Percentiles rank a stretch among this genome's conserved stretches.
Conservation (phyloP, 495 filamentous ascomycete genomes). For the Neurospora sp. region DNA sequence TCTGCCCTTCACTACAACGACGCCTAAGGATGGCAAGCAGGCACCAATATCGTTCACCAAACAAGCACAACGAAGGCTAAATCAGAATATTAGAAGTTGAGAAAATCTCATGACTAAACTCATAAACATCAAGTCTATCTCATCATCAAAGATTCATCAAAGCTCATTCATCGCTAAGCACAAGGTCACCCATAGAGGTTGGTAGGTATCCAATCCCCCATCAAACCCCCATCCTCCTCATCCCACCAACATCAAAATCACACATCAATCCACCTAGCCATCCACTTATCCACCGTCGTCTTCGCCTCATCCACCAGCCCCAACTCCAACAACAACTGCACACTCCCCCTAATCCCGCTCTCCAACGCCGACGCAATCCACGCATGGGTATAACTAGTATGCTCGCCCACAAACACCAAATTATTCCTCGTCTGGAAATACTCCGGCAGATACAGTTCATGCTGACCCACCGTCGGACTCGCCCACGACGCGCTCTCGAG, state of each 20-base stretch:
- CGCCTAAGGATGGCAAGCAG: no score
- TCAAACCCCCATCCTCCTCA: not conserved
- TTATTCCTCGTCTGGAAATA: slow-evolving; percentile 58
- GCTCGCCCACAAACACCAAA: slow-evolving; percentile 61
- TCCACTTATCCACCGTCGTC: slow-evolving; percentile 48
- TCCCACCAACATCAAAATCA: not conserved
- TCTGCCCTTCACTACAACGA: no score
- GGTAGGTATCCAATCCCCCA: not conserved
- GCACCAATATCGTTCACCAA: no score
- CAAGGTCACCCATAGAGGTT: not conserved
- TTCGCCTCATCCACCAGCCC: slow-evolving; percentile 60
- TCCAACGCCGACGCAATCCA: slow-evolving; percentile 64
- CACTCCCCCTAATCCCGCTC: slow-evolving; percentile 53
- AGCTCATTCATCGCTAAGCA: no score
- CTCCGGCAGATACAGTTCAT: slow-evolving; percentile 56
- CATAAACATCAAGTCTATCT: not conserved
- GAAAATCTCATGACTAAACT: not conserved
- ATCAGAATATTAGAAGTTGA: no score
- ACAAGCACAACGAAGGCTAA: not conserved
- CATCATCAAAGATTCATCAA: not conserved
- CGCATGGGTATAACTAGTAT: slow-evolving; percentile 64
- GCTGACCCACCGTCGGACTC: slow-evolving; percentile 45
- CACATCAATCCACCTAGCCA: slow-evolving; percentile 47
- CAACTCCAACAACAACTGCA: slow-evolving; percentile 53
- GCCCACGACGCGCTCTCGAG: slow-evolving; percentile 48